These are phyloP conservation scores for Toxicodendron radicans DNA, from an alignment of 345 rosid genomes.

Conservation along the genomic window DNA sequence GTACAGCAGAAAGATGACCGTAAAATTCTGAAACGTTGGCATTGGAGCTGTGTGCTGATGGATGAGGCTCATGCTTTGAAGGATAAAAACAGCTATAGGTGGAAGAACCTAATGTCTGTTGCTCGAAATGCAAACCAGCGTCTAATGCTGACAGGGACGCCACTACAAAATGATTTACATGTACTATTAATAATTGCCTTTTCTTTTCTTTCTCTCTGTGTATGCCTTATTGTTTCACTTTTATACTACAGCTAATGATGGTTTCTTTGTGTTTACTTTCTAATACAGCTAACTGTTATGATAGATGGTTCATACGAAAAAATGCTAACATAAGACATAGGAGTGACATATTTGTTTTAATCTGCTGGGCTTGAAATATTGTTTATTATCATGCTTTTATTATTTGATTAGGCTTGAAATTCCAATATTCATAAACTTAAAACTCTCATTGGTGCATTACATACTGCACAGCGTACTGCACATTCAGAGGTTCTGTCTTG, in stretches of 20 bases:
- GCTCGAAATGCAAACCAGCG: slow-evolving; percentile 95
- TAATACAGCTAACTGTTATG: neutral
- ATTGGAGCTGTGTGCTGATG: slow-evolving; percentile 98
- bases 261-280: slow-evolving; percentile 9
- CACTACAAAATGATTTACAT: slow-evolving; percentile 97
- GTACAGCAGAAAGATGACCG: slow-evolving; percentile 97
- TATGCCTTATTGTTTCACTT: neutral
- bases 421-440: neutral
- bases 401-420: neutral
- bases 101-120: slow-evolving; percentile 93
- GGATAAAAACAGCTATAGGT: slow-evolving; percentile 94
- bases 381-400: neutral
- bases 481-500: neutral
- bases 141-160: slow-evolving; percentile 97
- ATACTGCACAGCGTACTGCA: neutral
- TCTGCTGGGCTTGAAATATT: neutral
- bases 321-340: neutral
- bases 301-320: neutral
- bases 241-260: neutral
- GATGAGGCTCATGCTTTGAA: slow-evolving; percentile 98
- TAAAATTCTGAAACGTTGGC: slow-evolving; percentile 82
- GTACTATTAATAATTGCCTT: slow-evolving; percentile 32
- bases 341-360: neutral
- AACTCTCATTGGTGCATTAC: neutral
- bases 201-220: neutral